These are phyloP conservation scores for Mortierella sp. DNA, from an alignment of 371 early-diverging fungal genomes.

Conservation along the genomic window DNA sequence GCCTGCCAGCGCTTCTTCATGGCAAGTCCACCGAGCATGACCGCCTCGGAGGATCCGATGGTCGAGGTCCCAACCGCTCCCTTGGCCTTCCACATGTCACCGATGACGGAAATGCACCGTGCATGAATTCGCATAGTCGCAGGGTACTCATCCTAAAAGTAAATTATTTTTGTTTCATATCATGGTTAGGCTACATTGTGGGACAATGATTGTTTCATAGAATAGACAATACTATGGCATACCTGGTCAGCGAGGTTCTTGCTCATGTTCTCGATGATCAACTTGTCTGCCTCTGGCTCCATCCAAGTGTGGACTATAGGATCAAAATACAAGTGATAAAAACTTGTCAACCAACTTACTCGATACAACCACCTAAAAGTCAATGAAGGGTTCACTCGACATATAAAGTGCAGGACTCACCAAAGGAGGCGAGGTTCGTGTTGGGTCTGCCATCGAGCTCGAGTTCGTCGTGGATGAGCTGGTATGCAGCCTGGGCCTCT, in stretches of 20 bases:
- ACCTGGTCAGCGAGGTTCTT: constrained; percentile 66
- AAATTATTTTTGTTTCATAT: background rate
- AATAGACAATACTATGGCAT: background rate
- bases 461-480: constrained; percentile 73
- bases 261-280: constrained; percentile 66
- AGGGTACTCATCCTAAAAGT: constrained; percentile 67
- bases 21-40: constrained; percentile 71
- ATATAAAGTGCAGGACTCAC: constrained; percentile 18
- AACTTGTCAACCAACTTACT: background rate
- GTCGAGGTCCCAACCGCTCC: constrained; percentile 64
- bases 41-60: constrained; percentile 73
- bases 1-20: constrained; percentile 73
- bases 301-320: constrained; percentile 72
- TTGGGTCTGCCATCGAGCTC: constrained; percentile 75
- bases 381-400: background rate
- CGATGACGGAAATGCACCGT: constrained; percentile 67
- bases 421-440: constrained; percentile 72
- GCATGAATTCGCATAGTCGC: constrained; percentile 64
- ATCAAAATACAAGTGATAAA: background rate
- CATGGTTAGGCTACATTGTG: background rate
- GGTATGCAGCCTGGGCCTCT: constrained; percentile 68
- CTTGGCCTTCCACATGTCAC: constrained; percentile 66
- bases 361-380: background rate
- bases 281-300: constrained; percentile 74
- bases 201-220: background rate